phyloP scores from a whole-genome alignment of 148 eudicot genomes.

The Beta vulgaris region DNA sequence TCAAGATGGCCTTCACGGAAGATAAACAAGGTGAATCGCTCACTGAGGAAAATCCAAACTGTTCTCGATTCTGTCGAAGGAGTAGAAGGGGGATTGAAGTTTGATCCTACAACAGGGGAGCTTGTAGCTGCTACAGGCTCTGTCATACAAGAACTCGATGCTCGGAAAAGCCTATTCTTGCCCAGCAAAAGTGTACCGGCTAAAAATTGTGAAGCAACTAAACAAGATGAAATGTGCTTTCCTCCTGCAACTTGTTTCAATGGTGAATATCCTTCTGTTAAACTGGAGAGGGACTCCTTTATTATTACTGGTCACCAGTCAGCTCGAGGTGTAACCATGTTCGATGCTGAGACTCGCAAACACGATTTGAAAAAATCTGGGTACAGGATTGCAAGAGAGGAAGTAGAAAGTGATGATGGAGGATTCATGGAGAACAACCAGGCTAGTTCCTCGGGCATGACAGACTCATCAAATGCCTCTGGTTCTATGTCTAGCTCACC shows the following conservation, averaged over 20 bases:
- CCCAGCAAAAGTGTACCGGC: constrained; percentile 19
- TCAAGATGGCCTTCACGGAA: constrained; percentile 98
- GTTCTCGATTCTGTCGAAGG: constrained; percentile 90
- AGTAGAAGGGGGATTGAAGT: constrained; percentile 80
- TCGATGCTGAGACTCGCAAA: constrained; percentile 10
- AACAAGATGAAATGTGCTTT: constrained; percentile 20
- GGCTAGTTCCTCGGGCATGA: constrained; percentile 63
- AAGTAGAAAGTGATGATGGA: constrained; percentile 35
- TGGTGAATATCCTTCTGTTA: constrained; percentile 34
- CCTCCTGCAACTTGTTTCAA: constrained; percentile 21
- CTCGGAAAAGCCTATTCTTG: constrained; percentile 25
- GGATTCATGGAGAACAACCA: constrained; percentile 44
- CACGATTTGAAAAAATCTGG: constrained; percentile 20
- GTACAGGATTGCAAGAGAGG: constrained; percentile 30
- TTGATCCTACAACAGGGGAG: constrained; percentile 65
- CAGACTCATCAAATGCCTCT: constrained; percentile 66
- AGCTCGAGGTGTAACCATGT: constrained; percentile 1
- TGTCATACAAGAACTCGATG: constrained; percentile 39
- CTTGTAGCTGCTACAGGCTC: constrained; percentile 61
- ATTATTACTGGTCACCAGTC: constrained; percentile 23
- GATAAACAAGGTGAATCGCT: constrained; percentile 91
- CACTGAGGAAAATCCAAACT: constrained; percentile 71
- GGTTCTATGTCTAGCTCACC: constrained; percentile 64
- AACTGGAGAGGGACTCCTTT: constrained; percentile 41
- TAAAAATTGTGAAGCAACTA: constrained; percentile 16